These are phyloP conservation scores for Aspergillus aculeatinus DNA, from an alignment of 2,329 filamentous ascomycete species.

Conservation along the genomic window DNA sequence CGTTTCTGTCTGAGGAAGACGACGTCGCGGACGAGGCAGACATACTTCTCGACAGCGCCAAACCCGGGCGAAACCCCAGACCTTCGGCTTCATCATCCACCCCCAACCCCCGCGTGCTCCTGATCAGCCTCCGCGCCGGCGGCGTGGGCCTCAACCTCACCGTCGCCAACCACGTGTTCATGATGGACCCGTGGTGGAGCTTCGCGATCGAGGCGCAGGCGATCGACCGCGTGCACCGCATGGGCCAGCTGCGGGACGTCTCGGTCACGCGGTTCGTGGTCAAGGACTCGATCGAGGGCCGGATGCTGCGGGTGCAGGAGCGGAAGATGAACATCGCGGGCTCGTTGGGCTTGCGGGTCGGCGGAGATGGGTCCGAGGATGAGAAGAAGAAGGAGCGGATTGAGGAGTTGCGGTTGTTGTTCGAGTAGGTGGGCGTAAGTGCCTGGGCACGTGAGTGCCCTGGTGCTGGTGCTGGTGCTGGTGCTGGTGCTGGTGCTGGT, in stretches of 20 bases:
- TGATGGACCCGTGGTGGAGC: slow-evolving; percentile 99
- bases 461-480: too few relatives aligned
- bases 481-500: too few relatives aligned
- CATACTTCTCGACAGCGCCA: slow-evolving; percentile 3
- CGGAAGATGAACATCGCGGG: slow-evolving; percentile 87
- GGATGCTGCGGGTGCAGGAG: slow-evolving; percentile 92
- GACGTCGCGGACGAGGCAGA: slow-evolving; percentile 37
- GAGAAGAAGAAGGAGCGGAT: slow-evolving; percentile 87
- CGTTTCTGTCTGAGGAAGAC: slow-evolving; percentile 30
- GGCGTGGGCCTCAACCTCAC: slow-evolving; percentile 94
- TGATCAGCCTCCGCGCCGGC: slow-evolving; percentile 83
- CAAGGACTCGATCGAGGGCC: slow-evolving; percentile 85
- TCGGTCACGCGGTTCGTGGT: slow-evolving; percentile 86
- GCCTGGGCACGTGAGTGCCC: too few relatives aligned
- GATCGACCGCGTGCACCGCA: slow-evolving; percentile 94
- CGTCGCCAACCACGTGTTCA: slow-evolving; percentile 82
- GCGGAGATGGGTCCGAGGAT: slow-evolving; percentile 83
- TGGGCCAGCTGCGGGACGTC: slow-evolving; percentile 88
- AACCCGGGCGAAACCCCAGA: neutral
- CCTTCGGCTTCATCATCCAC: slow-evolving; percentile 17
- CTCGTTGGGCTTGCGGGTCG: slow-evolving; percentile 91
- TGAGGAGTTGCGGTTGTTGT: slow-evolving; percentile 88
- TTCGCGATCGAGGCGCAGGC: slow-evolving; percentile 96
- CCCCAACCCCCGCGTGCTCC: slow-evolving; percentile 56
- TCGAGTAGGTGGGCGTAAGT: slow-evolving; percentile 44